Percentiles rank a stretch among this genome's conserved stretches.
Conservation (phyloP, 1,284 basidiomycete genomes). For the Athelia psychrophila region DNA sequence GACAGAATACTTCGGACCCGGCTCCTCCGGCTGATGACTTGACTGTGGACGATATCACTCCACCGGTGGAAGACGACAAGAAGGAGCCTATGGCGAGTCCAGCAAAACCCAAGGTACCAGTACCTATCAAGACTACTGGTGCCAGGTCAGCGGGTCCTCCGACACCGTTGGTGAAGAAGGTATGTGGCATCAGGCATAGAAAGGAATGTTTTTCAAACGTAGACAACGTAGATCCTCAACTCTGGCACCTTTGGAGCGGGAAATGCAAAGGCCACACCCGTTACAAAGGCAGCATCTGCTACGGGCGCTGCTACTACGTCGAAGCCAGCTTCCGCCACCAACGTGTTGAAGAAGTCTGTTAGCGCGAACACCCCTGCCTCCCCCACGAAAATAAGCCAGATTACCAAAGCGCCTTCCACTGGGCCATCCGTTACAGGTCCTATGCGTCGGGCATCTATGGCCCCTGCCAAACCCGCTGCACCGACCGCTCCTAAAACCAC, state of each 20-base stretch:
- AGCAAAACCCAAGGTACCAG: conserved; percentile 22
- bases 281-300: conserved; percentile 38
- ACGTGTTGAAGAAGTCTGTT: conserved; percentile 47
- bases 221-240: conserved; percentile 51
- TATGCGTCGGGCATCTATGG: conserved; percentile 44
- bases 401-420: conserved; percentile 31
- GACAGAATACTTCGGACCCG: conserved; percentile 7
- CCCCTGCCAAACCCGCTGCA: conserved; percentile 30
- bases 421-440: conserved; percentile 31
- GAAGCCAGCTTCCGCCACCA: conserved; percentile 30
- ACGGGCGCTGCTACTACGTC: conserved; percentile 22
- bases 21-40: conserved; percentile 15
- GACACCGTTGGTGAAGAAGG: conserved; percentile 65
- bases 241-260: conserved; percentile 67
- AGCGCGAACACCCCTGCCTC: conserved; percentile 33
- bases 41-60: background rate
- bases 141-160: conserved; percentile 45
- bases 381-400: conserved; percentile 41
- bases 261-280: conserved; percentile 42
- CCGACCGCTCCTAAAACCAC: conserved; percentile 25
- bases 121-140: conserved; percentile 34
- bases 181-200: conserved; percentile 27
- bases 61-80: conserved; percentile 9
- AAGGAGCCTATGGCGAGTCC: conserved; percentile 18
- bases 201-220: conserved; percentile 17